A percentile compares a stretch with the other conserved stretches of the same genome.
phyloP scores from a whole-genome alignment of 2,329 filamentous ascomycete species.

The Sporothrix globosa region DNA sequence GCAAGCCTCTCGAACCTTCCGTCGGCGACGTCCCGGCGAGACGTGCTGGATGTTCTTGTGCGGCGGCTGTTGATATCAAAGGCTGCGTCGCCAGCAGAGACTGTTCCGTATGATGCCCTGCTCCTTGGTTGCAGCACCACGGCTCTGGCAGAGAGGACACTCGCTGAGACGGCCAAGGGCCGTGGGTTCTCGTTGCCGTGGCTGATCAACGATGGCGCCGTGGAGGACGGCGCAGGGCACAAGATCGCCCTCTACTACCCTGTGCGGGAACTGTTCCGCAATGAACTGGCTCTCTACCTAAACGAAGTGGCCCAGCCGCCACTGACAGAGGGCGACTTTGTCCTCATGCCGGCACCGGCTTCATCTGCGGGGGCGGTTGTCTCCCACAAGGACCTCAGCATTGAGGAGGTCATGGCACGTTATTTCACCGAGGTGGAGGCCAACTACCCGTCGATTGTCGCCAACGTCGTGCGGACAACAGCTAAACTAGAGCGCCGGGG shows the following conservation, averaged over 20 bases:
- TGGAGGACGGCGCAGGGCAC: constrained; percentile 8
- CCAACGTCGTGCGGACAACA: constrained; percentile 93
- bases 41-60: constrained; percentile 71
- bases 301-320: constrained; percentile 54
- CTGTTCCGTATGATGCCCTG: constrained; percentile 63
- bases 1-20: constrained; percentile 63
- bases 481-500: constrained; percentile 67
- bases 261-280: constrained; percentile 79
- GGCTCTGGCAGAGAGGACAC: constrained; percentile 79
- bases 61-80: constrained; percentile 70
- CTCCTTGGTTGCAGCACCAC: constrained; percentile 88
- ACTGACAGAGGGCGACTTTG: constrained; percentile 34
- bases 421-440: constrained; percentile 87
- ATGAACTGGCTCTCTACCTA: constrained; percentile 73
- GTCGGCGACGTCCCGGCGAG: constrained; percentile 74
- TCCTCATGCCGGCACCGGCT: constrained; percentile 48
- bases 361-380: constrained; percentile 48
- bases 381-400: constrained; percentile 77
- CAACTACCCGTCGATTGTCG: constrained; percentile 86
- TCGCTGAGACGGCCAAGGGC: constrained; percentile 88
- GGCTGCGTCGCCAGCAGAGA: constrained; percentile 54
- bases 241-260: constrained; percentile 68
- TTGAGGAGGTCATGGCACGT: constrained; percentile 85
- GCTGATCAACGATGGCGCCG: constrained; percentile 74
- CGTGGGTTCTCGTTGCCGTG: constrained; percentile 82